phyloP scores from a whole-genome alignment of 2,329 filamentous ascomycete genomes.

The Ophiosphaerella narmari region DNA sequence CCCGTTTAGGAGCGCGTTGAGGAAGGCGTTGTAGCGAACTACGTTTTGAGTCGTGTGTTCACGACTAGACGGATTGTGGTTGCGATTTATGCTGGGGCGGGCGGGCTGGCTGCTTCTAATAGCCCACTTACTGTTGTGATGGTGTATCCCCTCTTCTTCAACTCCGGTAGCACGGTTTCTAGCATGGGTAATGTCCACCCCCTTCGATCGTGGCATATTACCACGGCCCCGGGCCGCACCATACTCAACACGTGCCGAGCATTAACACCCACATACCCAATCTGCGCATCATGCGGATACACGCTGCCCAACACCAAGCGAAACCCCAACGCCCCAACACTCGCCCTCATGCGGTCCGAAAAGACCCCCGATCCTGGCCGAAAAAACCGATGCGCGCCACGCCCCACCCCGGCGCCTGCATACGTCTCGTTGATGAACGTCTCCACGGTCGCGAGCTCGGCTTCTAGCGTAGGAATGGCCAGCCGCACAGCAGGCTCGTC shows the following conservation, averaged over 20 bases:
- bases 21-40: constrained; percentile 45
- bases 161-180: constrained; percentile 70
- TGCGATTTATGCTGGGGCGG: too few species aligned
- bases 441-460: constrained; percentile 70
- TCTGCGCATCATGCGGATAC: constrained; percentile 91
- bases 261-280: constrained; percentile 71
- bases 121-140: constrained; percentile 65
- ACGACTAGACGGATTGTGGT: too few species aligned
- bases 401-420: constrained; percentile 40
- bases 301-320: constrained; percentile 79
- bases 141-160: constrained; percentile 70
- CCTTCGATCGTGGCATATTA: constrained; percentile 84
- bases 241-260: constrained; percentile 80
- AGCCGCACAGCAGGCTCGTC: constrained; percentile 76
- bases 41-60: too few species aligned
- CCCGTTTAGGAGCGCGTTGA: constrained; percentile 54
- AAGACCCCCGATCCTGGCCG: constrained; percentile 86
- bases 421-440: constrained; percentile 63
- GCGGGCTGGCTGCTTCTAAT: constrained; percentile 11
- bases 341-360: constrained; percentile 67
- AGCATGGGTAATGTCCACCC: constrained; percentile 85
- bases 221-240: constrained; percentile 74
- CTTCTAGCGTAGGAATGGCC: constrained; percentile 60
- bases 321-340: constrained; percentile 67
- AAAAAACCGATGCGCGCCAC: constrained; percentile 67